Evolutionary conservation across 2,329 filamentous ascomycete species (phyloP).

Genomic region (Alternaria hordeiaustralica): DNA sequence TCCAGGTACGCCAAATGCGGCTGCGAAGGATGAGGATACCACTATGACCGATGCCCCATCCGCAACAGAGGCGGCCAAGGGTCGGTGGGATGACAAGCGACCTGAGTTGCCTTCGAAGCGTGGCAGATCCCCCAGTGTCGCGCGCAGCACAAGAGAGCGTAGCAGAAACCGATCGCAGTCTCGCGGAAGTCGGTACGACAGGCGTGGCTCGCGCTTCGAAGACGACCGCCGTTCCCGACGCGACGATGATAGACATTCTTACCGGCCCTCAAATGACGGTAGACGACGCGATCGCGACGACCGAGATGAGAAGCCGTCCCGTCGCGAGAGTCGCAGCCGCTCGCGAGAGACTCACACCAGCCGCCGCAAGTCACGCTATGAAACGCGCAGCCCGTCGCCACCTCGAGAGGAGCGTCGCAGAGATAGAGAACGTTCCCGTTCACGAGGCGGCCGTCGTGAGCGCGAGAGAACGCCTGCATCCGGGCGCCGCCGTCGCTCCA

Average conservation of each 20-base stretch:
- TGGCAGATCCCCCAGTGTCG: slow-evolving; percentile 38
- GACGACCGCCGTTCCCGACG: slow-evolving; percentile 33
- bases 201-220: slow-evolving; percentile 31
- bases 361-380: slow-evolving; percentile 37
- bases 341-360: slow-evolving; percentile 39
- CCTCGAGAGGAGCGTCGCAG: slow-evolving; percentile 29
- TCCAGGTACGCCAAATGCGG: slow-evolving; percentile 21
- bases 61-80: slow-evolving; percentile 20
- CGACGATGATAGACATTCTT: slow-evolving; percentile 36
- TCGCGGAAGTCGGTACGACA: slow-evolving; percentile 40
- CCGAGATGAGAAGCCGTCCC: slow-evolving; percentile 23
- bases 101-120: slow-evolving; percentile 33
- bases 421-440: slow-evolving; percentile 34
- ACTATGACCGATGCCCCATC: slow-evolving; percentile 37
- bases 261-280: slow-evolving; percentile 33
- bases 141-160: slow-evolving; percentile 34
- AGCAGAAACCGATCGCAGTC: slow-evolving; percentile 41
- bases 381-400: slow-evolving; percentile 36
- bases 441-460: slow-evolving; percentile 22
- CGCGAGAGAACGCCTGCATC: slow-evolving; percentile 26
- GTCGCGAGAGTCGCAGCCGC: slow-evolving; percentile 38
- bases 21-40: slow-evolving; percentile 29
- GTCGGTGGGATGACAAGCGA: slow-evolving; percentile 34
- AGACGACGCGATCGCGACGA: slow-evolving; percentile 31
- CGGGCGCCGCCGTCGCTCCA: slow-evolving; percentile 28